phyloP scores from a whole-genome alignment of 441 rosid genomes.

The Pelargonium australe region DNA sequence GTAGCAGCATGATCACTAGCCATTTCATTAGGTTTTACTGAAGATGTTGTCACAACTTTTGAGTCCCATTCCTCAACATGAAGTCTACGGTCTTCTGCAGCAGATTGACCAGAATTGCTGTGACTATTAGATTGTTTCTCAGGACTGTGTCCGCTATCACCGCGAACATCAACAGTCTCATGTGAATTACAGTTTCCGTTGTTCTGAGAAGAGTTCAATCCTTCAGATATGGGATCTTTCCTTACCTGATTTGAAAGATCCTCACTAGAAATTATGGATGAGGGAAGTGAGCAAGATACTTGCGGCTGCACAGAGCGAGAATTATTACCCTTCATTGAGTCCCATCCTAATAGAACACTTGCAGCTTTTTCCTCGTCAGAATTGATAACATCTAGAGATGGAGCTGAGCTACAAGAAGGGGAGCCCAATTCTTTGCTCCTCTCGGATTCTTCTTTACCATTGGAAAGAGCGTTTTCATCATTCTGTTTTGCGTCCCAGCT shows the following conservation, averaged over 20 bases:
- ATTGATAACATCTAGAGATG: slow-evolving; percentile 31
- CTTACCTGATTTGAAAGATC: slow-evolving; percentile 23
- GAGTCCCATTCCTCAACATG: slow-evolving; percentile 50
- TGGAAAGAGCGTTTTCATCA: slow-evolving; percentile 31
- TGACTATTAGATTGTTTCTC: slow-evolving; percentile 41
- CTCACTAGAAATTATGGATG: slow-evolving; percentile 36
- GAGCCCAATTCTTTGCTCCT: slow-evolving; percentile 25
- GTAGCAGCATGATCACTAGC: slow-evolving; percentile 45
- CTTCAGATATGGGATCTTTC: slow-evolving; percentile 27
- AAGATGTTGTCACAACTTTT: slow-evolving; percentile 37
- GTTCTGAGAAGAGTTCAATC: slow-evolving; percentile 30
- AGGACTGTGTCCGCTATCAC: slow-evolving; percentile 22
- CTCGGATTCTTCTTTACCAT: slow-evolving; percentile 28
- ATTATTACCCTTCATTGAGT: slow-evolving; percentile 27
- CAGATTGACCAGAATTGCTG: slow-evolving; percentile 40
- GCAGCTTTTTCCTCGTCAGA: slow-evolving; percentile 27
- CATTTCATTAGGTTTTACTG: slow-evolving; percentile 42
- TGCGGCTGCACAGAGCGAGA: slow-evolving; percentile 34
- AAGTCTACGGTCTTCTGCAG: slow-evolving; percentile 56
- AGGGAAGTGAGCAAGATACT: slow-evolving; percentile 36
- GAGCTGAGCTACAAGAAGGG: slow-evolving; percentile 33
- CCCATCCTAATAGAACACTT: slow-evolving; percentile 30
- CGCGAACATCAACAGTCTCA: slow-evolving; percentile 28
- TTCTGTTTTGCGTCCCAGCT: slow-evolving; percentile 38
- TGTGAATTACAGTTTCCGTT: slow-evolving; percentile 24